Conservation (phyloP, 768 basidiomycete species). For the Fomitopsis serialis region DNA sequence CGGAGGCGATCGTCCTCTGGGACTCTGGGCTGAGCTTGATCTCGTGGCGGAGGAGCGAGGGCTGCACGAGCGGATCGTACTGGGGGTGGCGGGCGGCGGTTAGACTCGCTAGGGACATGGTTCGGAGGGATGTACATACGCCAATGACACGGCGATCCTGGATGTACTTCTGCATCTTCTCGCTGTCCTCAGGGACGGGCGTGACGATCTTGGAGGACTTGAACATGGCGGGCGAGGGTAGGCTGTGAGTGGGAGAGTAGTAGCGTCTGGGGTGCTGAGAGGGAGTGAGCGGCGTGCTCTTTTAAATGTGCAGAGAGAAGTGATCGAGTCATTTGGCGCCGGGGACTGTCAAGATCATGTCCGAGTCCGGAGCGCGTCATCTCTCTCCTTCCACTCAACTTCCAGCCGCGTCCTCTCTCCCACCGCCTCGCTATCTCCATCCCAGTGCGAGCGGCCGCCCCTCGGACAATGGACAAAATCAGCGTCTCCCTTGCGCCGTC, state of each 20-base stretch:
- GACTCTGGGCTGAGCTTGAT: constrained; percentile 62
- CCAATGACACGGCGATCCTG: constrained; percentile 78
- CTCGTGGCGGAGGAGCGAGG: constrained; percentile 85
- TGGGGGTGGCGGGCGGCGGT: constrained; percentile 23
- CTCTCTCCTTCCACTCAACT: neutral
- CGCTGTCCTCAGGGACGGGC: constrained; percentile 61
- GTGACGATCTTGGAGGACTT: constrained; percentile 37
- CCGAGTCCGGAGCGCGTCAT: neutral
- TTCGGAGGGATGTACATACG: constrained; percentile 37
- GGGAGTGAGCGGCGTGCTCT: no score
- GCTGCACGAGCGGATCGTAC: constrained; percentile 97
- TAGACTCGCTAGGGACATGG: neutral
- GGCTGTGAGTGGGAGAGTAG: neutral
- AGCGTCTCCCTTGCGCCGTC: constrained; percentile 44
- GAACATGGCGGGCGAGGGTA: constrained; percentile 16
- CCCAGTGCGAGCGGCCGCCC: no score
- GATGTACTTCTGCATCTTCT: constrained; percentile 66
- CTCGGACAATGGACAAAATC: constrained; percentile 10
- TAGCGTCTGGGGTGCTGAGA: neutral
- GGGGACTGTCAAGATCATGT: no score
- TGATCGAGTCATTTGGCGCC: no score
- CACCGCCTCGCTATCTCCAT: constrained; percentile 5
- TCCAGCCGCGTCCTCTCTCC: neutral
- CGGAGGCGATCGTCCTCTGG: constrained; percentile 69
- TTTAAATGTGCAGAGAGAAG: no score